Conservation (phyloP, 805 yeast genomes). For the Candida stauntonica region DNA sequence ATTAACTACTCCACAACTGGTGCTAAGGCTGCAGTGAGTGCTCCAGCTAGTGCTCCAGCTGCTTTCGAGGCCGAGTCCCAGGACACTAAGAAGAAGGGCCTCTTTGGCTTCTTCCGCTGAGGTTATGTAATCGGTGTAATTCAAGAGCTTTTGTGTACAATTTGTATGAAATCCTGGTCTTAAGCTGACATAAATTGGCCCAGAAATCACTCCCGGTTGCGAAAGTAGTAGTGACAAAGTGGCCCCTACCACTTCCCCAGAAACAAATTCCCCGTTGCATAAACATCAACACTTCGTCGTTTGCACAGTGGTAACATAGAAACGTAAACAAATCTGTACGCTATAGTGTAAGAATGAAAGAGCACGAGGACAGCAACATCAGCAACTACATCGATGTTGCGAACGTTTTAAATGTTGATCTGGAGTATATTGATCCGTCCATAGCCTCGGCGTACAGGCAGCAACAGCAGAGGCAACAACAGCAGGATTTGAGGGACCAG, state of each 20-base stretch:
- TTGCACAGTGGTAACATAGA: constrained; percentile 2
- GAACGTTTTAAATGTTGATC: constrained; percentile 6
- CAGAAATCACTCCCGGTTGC: too few relatives aligned
- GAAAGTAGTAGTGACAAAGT: too few relatives aligned
- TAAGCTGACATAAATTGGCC: too few relatives aligned
- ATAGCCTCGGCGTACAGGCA: too few relatives aligned
- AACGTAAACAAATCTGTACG: too few relatives aligned
- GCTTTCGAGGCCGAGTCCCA: background rate
- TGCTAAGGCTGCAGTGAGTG: constrained; percentile 3
- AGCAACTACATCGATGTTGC: constrained; percentile 8
- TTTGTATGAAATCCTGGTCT: background rate
- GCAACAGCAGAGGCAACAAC: constrained; percentile 2
- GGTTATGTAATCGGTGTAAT: too few relatives aligned
- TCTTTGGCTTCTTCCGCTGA: constrained; percentile 71
- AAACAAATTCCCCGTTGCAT: too few relatives aligned
- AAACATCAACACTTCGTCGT: constrained; percentile 4
- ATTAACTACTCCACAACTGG: constrained; percentile 38
- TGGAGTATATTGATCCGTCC: constrained; percentile 9
- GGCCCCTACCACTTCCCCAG: too few relatives aligned
- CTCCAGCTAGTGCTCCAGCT: background rate
- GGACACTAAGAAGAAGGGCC: constrained; percentile 50
- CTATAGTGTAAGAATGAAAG: background rate
- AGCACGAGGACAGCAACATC: constrained; percentile 3
- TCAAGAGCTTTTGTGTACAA: background rate
- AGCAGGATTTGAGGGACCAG: too few relatives aligned